Conservation (phyloP, 108 stramenopile genomes). For the Epithemia pelagica region DNA sequence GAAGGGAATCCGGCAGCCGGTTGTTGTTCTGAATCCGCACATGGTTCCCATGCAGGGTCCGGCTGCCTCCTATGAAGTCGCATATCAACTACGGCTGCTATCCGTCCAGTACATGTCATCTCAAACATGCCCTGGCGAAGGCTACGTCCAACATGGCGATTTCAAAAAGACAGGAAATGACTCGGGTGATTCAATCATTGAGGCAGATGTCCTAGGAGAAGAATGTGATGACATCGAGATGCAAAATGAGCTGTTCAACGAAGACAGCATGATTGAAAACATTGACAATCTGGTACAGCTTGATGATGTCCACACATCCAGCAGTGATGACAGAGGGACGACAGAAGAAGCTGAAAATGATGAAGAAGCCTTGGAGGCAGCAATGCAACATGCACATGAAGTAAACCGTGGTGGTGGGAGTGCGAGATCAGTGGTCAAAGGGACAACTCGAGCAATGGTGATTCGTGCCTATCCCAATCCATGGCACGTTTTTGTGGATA, state of each 20-base stretch:
- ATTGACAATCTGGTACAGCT: conserved; percentile 13
- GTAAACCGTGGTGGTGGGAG: conserved; percentile 64
- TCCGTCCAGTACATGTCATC: conserved; percentile 82
- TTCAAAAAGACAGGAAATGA: no score
- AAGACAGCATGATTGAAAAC: no score
- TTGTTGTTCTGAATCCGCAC: conserved; percentile 84
- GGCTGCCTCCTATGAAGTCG: conserved; percentile 54
- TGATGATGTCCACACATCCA: no score
- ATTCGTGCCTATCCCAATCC: conserved; percentile 82
- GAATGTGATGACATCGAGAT: no score
- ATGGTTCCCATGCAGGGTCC: conserved; percentile 66
- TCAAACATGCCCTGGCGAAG: conserved; percentile 27
- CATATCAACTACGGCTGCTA: conserved; percentile 78
- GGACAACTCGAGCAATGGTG: conserved; percentile 82
- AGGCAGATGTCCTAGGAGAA: no score
- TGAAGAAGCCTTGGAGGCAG: conserved; percentile 77
- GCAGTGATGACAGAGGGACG: conserved; percentile 5
- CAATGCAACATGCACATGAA: conserved; percentile 75
- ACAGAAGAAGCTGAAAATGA: no score
- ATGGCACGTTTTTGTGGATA: conserved; percentile 89
- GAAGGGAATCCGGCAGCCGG: conserved; percentile 29
- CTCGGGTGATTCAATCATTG: no score
- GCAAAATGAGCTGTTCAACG: conserved; percentile 4
- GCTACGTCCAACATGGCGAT: conserved; percentile 19
- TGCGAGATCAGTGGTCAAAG: no score